Evolutionary conservation across 106 monocot genomes (phyloP), one percentile per base, ranked within the genome.

Genomic region (Alisma plantagoaquatica): DNA sequence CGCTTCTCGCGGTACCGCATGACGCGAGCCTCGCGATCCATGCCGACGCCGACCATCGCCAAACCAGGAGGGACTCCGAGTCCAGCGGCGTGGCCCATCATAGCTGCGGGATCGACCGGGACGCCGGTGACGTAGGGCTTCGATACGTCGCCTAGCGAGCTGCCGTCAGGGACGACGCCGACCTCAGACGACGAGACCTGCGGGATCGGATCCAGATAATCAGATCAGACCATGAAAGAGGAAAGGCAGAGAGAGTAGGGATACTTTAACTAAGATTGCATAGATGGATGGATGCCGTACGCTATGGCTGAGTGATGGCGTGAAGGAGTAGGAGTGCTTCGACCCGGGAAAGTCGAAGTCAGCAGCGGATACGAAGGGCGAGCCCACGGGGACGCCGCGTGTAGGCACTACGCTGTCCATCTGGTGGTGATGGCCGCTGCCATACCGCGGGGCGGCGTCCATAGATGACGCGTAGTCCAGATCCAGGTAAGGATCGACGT

Each of bases 1-100:
- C 66, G 18, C 57, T 67, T 67, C 57, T 67, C 66, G 23, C 66
- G 47, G 47, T 57, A 57, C 49, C 66, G 32, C 66, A 67, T 47
- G 57, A 67, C 66, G 24, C 66, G 46, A 24, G 66, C 79, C 56
- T 70, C 79, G 56, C 79, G 58, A 17, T 79, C 73, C 51, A 57
- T 55, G 61, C 28, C 38, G 24, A 25, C 38, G n/a, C n/a, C n/a
- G n/a, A n/a, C n/a, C n/a, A n/a, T n/a, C n/a, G n/a, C n/a, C n/a
- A n/a, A n/a, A n/a, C n/a, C n/a, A n/a, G n/a, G n/a, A n/a, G n/a
- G n/a, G 8, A 54, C 24, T 48, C 41, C 53, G 30, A 48, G 20
- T 29, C 30, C 19, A 16, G 59, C 10, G 14, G 9, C 14, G 35
- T 38, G 35, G 6, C 45, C 45, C 45, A 46, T 10, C 3, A 12